phyloP scores from a whole-genome alignment of 1,284 basidiomycete genomes.

The Leccinum pachyderme region DNA sequence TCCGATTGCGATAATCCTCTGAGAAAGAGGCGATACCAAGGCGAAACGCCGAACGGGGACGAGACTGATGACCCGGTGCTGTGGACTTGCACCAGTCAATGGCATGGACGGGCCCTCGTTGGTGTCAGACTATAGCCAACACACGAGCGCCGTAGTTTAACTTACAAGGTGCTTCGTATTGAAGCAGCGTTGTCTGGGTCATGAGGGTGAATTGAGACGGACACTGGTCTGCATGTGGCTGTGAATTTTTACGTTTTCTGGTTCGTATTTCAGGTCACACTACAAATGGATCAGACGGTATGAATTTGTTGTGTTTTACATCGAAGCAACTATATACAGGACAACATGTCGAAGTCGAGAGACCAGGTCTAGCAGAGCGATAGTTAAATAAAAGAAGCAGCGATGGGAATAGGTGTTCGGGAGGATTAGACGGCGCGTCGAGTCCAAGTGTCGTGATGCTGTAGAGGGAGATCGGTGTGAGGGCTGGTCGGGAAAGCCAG shows the following conservation, averaged over 20 bases:
- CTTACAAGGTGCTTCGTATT: slow-evolving; percentile 77
- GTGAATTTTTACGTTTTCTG: slow-evolving; percentile 4
- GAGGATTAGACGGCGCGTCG: slow-evolving; percentile 14
- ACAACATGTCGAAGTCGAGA: slow-evolving; percentile 27
- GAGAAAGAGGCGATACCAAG: slow-evolving; percentile 77
- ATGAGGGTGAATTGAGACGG: slow-evolving; percentile 34
- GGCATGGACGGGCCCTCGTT: slow-evolving; percentile 75
- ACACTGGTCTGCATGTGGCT: slow-evolving; percentile 26
- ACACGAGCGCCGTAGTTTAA: slow-evolving; percentile 3
- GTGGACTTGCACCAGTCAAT: slow-evolving; percentile 84
- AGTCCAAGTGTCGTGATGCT: slow-evolving; percentile 19
- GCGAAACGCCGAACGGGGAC: slow-evolving; percentile 76
- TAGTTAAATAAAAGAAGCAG: slow-evolving; percentile 18
- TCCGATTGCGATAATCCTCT: slow-evolving; percentile 78
- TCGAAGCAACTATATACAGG: slow-evolving; percentile 31
- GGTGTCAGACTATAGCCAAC: slow-evolving; percentile 11
- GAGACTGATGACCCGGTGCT: slow-evolving; percentile 66
- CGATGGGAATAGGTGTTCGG: slow-evolving; percentile 18
- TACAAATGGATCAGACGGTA: slow-evolving; percentile 3
- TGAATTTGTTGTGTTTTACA: slow-evolving; percentile 29
- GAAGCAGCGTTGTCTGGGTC: slow-evolving; percentile 63
- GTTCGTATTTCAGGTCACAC: background rate
- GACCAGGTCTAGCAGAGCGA: slow-evolving; percentile 21
- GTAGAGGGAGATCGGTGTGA: slow-evolving; percentile 13
- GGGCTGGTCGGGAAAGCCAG: slow-evolving; percentile 3